phyloP scores from a whole-genome alignment of 768 basidiomycete species.

The Pholiota molesta region DNA sequence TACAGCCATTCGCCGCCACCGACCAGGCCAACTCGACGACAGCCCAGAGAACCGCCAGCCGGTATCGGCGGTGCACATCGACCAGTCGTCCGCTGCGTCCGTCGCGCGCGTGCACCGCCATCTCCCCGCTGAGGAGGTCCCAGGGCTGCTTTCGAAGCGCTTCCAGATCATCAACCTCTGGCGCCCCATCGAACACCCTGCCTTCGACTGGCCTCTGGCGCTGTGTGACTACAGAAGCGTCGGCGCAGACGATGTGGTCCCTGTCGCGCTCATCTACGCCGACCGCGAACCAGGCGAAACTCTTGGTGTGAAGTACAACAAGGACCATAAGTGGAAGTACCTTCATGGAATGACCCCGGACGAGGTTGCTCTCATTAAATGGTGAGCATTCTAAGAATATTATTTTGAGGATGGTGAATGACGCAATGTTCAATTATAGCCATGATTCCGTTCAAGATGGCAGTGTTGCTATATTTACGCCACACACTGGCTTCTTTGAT shows the following conservation, averaged over 20 bases:
- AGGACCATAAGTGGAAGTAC: slow-evolving; percentile 31
- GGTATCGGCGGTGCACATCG: slow-evolving; percentile 49
- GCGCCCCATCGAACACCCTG: too few relatives aligned
- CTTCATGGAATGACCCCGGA: slow-evolving; percentile 45
- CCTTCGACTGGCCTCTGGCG: too few relatives aligned
- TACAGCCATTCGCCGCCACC: slow-evolving; percentile 49
- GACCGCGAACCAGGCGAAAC: slow-evolving; percentile 58
- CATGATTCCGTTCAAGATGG: too few relatives aligned
- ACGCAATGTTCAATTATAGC: too few relatives aligned
- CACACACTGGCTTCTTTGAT: too few relatives aligned
- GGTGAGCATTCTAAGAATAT: background rate
- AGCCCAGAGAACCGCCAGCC: slow-evolving; percentile 45
- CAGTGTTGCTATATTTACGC: too few relatives aligned
- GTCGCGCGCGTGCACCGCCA: slow-evolving; percentile 54
- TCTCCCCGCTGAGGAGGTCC: slow-evolving; percentile 49
- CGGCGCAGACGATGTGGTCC: slow-evolving; percentile 43
- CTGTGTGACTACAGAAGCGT: slow-evolving; percentile 33
- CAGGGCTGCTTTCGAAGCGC: slow-evolving; percentile 44
- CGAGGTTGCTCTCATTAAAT: slow-evolving; percentile 55
- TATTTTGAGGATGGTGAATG: too few relatives aligned
- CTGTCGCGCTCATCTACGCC: slow-evolving; percentile 49
- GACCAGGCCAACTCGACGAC: slow-evolving; percentile 39
- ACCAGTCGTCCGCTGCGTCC: slow-evolving; percentile 52
- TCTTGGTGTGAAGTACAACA: slow-evolving; percentile 45
- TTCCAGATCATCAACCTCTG: slow-evolving; percentile 44